Evolutionary conservation across 2,329 filamentous ascomycete genomes (phyloP).

Genomic region (Nemania abortiva): DNA sequence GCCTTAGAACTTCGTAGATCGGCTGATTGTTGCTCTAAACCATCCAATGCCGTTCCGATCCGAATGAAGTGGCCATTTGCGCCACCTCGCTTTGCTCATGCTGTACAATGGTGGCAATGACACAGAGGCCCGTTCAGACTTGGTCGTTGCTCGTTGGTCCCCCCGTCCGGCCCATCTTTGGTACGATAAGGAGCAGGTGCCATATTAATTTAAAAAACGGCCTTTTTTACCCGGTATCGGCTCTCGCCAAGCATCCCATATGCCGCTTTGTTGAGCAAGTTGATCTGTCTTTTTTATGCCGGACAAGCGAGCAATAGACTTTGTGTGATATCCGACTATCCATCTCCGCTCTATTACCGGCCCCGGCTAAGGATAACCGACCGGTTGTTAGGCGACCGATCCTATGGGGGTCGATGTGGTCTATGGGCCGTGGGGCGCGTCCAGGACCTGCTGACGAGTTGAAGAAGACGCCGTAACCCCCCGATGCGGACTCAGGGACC

Average conservation of each 20-base stretch:
- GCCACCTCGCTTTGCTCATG: background rate
- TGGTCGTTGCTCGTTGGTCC: background rate
- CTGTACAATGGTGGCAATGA: background rate
- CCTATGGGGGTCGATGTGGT: background rate
- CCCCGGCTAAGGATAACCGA: conserved; percentile 22
- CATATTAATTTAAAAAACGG: background rate
- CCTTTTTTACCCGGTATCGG: conserved; percentile 28
- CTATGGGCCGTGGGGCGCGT: conserved; percentile 7
- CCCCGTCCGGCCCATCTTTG: background rate
- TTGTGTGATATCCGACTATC: background rate
- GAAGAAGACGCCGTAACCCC: background rate
- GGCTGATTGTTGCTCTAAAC: background rate
- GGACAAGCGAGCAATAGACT: background rate
- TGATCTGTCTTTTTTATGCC: background rate
- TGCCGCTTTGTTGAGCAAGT: conserved; percentile 6
- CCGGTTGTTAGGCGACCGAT: background rate
- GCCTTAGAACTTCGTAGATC: background rate
- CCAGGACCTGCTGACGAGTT: conserved; percentile 9
- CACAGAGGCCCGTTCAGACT: background rate
- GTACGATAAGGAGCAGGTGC: background rate
- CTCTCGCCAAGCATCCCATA: background rate
- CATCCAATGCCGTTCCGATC: background rate
- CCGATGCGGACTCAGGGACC: conserved; percentile 2
- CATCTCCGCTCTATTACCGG: conserved; percentile 36
- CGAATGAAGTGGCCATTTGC: background rate